These are phyloP conservation scores for Euphrasia arctica DNA, from an alignment of 305 asterid genomes.

Conservation along the genomic window DNA sequence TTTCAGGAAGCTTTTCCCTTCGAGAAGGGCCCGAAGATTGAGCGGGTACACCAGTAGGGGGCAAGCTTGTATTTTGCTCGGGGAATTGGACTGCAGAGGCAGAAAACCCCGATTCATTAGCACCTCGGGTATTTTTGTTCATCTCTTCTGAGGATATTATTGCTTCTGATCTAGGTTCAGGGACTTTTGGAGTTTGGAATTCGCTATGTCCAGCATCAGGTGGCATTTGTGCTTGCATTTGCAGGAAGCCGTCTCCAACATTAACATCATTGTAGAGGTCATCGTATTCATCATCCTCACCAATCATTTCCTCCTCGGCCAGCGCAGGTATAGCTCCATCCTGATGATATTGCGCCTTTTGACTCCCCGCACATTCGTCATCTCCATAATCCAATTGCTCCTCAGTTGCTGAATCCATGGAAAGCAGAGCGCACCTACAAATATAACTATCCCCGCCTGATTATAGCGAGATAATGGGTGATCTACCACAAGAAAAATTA, in stretches of 20 bases:
- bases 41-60: slow-evolving; percentile 36
- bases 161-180: slow-evolving; percentile 42
- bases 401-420: slow-evolving; percentile 58
- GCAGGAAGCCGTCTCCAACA: slow-evolving; percentile 63
- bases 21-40: slow-evolving; percentile 45
- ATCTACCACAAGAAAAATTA: neutral
- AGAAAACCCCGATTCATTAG: slow-evolving; percentile 20
- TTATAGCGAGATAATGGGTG: slow-evolving; percentile 18
- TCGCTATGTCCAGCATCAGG: slow-evolving; percentile 40
- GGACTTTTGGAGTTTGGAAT: slow-evolving; percentile 42
- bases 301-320: slow-evolving; percentile 80
- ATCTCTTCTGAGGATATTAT: slow-evolving; percentile 36
- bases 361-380: slow-evolving; percentile 59
- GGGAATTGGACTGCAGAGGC: slow-evolving; percentile 32
- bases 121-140: slow-evolving; percentile 36
- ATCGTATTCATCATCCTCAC: slow-evolving; percentile 73
- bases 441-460: slow-evolving; percentile 38
- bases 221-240: slow-evolving; percentile 49
- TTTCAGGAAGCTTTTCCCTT: slow-evolving; percentile 46
- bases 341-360: slow-evolving; percentile 64
- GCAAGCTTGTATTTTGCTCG: slow-evolving; percentile 45
- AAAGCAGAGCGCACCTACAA: slow-evolving; percentile 31
- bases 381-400: slow-evolving; percentile 76
- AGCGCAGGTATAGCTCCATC: slow-evolving; percentile 77
- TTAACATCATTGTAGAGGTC: slow-evolving; percentile 76